phyloP scores from a whole-genome alignment of 306 rosid genomes.

The Urtica urens region DNA sequence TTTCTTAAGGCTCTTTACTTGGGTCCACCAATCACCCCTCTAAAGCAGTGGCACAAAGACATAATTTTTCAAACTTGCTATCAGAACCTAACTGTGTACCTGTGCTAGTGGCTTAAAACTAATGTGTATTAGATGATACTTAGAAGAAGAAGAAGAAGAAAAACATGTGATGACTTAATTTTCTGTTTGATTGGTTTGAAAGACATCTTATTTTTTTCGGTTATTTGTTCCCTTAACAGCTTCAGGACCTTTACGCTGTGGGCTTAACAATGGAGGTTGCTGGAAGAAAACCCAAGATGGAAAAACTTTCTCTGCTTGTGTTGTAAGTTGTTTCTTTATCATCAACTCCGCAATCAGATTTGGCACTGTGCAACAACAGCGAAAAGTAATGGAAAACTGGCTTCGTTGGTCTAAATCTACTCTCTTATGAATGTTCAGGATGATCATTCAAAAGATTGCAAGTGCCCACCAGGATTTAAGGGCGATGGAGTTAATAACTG shows the following conservation, averaged over 20 bases:
- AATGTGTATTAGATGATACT: neutral
- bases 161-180: too few species aligned
- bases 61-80: neutral
- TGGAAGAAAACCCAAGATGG: slow-evolving; percentile 53
- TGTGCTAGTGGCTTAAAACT: too few species aligned
- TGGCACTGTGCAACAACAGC: too few species aligned
- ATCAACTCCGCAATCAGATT: neutral
- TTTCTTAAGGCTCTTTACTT: neutral
- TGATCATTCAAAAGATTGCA: slow-evolving; percentile 60
- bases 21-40: neutral
- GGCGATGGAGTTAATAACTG: slow-evolving; percentile 73
- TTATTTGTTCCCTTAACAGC: slow-evolving; percentile 35
- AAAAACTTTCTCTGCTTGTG: slow-evolving; percentile 67
- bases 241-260: slow-evolving; percentile 73
- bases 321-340: slow-evolving; percentile 36
- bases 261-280: slow-evolving; percentile 86
- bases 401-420: neutral
- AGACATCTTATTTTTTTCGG: neutral
- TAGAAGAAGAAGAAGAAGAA: too few species aligned
- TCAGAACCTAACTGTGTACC: too few species aligned
- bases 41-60: neutral
- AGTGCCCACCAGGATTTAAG: slow-evolving; percentile 77
- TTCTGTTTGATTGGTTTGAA: neutral
- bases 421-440: slow-evolving; percentile 36
- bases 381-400: neutral